Conservation (phyloP, 2,329 filamentous ascomycete species). For the Sarocladium strictum region DNA sequence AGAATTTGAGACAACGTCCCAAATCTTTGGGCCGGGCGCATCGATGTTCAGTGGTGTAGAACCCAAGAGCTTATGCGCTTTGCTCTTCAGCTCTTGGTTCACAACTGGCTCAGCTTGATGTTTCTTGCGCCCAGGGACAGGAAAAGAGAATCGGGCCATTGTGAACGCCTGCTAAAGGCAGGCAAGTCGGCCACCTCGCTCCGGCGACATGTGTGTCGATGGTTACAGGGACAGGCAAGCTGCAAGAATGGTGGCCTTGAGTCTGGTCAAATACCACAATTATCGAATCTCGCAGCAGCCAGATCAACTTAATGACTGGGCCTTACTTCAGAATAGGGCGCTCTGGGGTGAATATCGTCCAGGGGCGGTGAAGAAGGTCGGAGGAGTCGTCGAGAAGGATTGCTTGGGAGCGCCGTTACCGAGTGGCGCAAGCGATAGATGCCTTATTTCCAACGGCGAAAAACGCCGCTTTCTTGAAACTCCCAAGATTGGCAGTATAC, state of each 20-base stretch:
- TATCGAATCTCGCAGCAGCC: not conserved
- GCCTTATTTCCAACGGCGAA: not conserved
- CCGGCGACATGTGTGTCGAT: not conserved
- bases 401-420: not conserved
- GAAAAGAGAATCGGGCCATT: slow-evolving; percentile 24
- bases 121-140: slow-evolving; percentile 41
- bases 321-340: not conserved
- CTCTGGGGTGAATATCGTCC: not conserved
- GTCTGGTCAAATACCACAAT: not conserved
- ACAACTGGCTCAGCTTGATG: slow-evolving; percentile 22
- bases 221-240: not conserved
- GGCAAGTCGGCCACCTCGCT: not conserved
- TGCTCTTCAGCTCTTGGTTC: slow-evolving; percentile 34
- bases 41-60: slow-evolving; percentile 37
- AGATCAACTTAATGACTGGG: not conserved
- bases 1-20: slow-evolving; percentile 38
- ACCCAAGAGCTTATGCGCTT: slow-evolving; percentile 46
- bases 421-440: not conserved
- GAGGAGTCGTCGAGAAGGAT: not conserved
- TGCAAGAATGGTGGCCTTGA: not conserved
- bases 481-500: not conserved
- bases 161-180: slow-evolving; percentile 8
- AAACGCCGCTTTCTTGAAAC: not conserved
- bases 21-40: slow-evolving; percentile 22
- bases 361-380: slow-evolving; percentile 3